phyloP scores from a whole-genome alignment of 2,329 filamentous ascomycete genomes.

The Colletotrichum abscissum region DNA sequence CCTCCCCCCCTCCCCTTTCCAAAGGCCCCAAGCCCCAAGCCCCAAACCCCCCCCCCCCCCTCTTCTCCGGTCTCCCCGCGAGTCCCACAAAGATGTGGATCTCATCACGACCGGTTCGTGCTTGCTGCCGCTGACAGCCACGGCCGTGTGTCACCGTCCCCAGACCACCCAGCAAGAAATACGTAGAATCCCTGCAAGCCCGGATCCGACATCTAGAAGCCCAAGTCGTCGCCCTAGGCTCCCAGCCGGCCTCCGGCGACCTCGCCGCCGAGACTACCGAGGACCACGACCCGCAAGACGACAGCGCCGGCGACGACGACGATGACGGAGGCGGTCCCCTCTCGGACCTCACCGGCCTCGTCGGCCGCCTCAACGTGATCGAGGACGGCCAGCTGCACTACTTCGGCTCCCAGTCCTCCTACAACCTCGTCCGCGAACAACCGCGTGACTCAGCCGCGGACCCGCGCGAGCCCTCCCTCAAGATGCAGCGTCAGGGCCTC shows the following conservation, averaged over 20 bases:
- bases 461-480: conserved; percentile 15
- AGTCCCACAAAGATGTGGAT: background rate
- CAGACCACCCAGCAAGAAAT: conserved; percentile 41
- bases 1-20: background rate
- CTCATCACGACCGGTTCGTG: background rate
- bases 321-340: conserved; percentile 27
- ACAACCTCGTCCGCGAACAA: conserved; percentile 34
- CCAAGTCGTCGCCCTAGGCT: conserved; percentile 24
- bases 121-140: background rate
- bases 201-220: conserved; percentile 36
- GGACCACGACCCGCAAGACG: background rate
- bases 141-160: background rate
- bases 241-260: background rate
- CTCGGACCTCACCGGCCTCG: conserved; percentile 34
- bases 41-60: no score
- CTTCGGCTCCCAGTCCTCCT: conserved; percentile 41
- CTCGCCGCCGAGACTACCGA: background rate
- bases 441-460: background rate
- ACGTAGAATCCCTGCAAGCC: conserved; percentile 38
- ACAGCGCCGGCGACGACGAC: conserved; percentile 15
- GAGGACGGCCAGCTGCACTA: conserved; percentile 41
- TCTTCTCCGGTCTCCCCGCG: background rate
- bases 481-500: conserved; percentile 28
- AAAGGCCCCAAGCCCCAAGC: background rate
- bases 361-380: conserved; percentile 30